A percentile compares a stretch with the other conserved stretches of the same genome.
phyloP scores from a whole-genome alignment of 306 rosid species.

The Glycine tomentella region DNA sequence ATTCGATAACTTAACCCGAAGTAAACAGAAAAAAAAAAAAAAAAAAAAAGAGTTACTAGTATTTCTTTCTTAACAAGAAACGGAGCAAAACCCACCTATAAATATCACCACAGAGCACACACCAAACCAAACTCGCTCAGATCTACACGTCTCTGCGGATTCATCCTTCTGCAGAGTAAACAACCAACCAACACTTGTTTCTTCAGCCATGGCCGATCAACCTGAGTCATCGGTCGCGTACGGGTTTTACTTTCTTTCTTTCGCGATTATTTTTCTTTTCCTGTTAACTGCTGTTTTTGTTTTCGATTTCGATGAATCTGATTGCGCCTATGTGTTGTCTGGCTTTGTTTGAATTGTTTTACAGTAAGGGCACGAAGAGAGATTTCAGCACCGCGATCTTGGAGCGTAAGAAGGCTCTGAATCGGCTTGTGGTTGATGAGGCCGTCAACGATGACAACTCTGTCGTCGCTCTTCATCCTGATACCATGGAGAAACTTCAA shows the following conservation, averaged over 20 bases:
- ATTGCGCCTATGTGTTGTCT: background rate
- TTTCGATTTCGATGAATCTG: background rate
- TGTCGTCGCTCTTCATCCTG: slow-evolving; percentile 88
- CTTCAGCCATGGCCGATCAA: slow-evolving; percentile 64
- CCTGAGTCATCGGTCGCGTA: slow-evolving; percentile 89
- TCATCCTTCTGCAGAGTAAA: slow-evolving; percentile 34
- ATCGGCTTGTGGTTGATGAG: slow-evolving; percentile 89
- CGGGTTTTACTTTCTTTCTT: slow-evolving; percentile 15
- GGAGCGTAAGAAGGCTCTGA: slow-evolving; percentile 92
- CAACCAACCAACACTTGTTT: background rate
- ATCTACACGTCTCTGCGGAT: slow-evolving; percentile 38
- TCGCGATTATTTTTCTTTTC: background rate
- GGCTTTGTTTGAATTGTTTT: background rate
- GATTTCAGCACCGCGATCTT: slow-evolving; percentile 91
- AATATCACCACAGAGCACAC: slow-evolving; percentile 28
- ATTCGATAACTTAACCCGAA: slow-evolving; percentile 46
- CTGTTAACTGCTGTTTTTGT: background rate
- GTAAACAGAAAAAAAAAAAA: background rate
- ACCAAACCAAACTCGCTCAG: slow-evolving; percentile 8
- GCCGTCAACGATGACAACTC: slow-evolving; percentile 95
- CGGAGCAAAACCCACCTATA: slow-evolving; percentile 52
- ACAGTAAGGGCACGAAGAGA: slow-evolving; percentile 83
- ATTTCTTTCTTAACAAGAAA: slow-evolving; percentile 88
- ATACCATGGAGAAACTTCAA: slow-evolving; percentile 90
- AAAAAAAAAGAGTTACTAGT: background rate